Base-by-base conservation (phyloP, 2,329 filamentous ascomycete genomes). In the Ophiostoma australiae region DNA sequence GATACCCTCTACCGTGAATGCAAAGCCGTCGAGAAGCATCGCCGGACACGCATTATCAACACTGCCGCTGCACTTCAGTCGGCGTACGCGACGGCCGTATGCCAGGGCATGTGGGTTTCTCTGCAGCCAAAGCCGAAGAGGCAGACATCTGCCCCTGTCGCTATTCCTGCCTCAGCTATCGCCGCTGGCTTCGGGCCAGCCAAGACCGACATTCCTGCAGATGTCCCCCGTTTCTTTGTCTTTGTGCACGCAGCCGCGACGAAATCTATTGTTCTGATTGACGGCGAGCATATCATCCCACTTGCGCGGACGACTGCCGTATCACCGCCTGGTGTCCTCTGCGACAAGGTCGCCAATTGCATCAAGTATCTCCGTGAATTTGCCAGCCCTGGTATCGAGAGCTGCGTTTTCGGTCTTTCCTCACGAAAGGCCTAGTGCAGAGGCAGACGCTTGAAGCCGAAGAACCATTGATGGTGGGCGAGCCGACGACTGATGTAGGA, bases 21-120 rank as follows among this genome's bases (percentile, higher is more conserved):
- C 58, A 31, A 33, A 27, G 27, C 5, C 27, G 27, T 63, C 11
- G 27, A 63, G 6, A 63, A 63, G 15, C 13, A 63, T 17, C 23
- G 17, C n/a, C 58, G 58, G 27, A 63, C 58, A 31, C 27, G 58
- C 58, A 63, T 63, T 20, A 63, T 63, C 58, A 63, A 63, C 27
- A 33, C 58, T 10, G 58, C 58, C 15, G 58, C 58, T 0, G 11
- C 11, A 5, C 58, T 63, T n/a, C 58, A 63, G 58, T 33, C 58
- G 15, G 58, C 58, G 11, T 63, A 63, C 17, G 27, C 17, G 13
- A 17, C 58, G 27, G 58, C 58, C 58, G 58, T 63, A 6, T 33
- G 58, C 13, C 11, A 63, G 3, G 58, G 58, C 58, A 63, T 63
- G 58, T 63, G 58, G 58, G 58, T 63, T 31, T 17, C 11, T 7